Conservation (phyloP, 352 stramenopile species). For the Globisporangium camurandrum region DNA sequence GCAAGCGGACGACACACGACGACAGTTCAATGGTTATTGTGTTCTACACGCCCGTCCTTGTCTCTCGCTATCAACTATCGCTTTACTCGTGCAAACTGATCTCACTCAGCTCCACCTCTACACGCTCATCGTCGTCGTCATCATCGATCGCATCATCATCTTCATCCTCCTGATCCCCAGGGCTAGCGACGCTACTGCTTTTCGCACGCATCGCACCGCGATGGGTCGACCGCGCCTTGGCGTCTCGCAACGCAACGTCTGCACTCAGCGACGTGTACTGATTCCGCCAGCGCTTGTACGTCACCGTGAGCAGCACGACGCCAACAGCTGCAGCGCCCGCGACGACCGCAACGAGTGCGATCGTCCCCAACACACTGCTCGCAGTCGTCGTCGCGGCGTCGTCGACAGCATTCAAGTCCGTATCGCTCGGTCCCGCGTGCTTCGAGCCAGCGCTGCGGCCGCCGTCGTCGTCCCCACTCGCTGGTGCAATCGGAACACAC, state of each 20-base stretch:
- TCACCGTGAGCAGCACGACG: slow-evolving; percentile 21
- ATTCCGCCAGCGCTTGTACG: slow-evolving; percentile 48
- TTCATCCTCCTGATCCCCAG: slow-evolving; percentile 9
- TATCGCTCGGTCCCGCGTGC: neutral
- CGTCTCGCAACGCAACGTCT: slow-evolving; percentile 2
- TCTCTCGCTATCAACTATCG: too few species aligned
- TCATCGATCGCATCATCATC: slow-evolving; percentile 5
- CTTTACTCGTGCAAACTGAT: slow-evolving; percentile 40
- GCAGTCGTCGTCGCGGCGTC: neutral
- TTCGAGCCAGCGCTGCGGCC: neutral
- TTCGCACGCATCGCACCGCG: slow-evolving; percentile 14
- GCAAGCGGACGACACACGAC: too few species aligned
- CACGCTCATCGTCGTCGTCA: slow-evolving; percentile 3
- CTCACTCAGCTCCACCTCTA: slow-evolving; percentile 37
- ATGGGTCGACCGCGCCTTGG: too few species aligned
- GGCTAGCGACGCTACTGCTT: slow-evolving; percentile 1
- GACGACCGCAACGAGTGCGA: slow-evolving; percentile 26
- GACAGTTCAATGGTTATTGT: too few species aligned
- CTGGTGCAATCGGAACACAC: neutral
- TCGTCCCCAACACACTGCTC: slow-evolving; percentile 22
- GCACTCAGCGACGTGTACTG: slow-evolving; percentile 43
- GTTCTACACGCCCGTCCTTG: too few species aligned
- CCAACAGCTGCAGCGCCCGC: slow-evolving; percentile 22
- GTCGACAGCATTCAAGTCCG: neutral
- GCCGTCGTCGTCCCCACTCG: neutral